phyloP scores from a whole-genome alignment of 2,329 filamentous ascomycete species.

The Colletotrichum destructivum region DNA sequence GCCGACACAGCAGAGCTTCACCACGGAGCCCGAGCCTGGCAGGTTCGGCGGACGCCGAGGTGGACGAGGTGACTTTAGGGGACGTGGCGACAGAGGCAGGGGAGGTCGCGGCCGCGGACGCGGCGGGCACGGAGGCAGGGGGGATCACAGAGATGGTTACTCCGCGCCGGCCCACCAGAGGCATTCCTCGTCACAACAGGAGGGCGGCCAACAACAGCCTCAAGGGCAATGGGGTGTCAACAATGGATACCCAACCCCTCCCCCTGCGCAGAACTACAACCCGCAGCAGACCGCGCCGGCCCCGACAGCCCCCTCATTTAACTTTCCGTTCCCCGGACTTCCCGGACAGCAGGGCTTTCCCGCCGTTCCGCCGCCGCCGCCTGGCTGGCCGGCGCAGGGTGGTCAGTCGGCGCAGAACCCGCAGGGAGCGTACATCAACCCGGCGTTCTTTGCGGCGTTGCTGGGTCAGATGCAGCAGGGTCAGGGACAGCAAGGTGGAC shows the following conservation, averaged over 20 bases:
- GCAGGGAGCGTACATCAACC: constrained; percentile 68
- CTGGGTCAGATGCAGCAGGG: constrained; percentile 61
- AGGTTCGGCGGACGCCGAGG: constrained; percentile 54
- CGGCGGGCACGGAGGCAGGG: constrained; percentile 55
- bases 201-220: constrained; percentile 44
- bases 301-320: constrained; percentile 53
- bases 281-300: constrained; percentile 45
- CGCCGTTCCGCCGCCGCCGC: constrained; percentile 60
- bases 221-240: constrained; percentile 53
- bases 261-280: constrained; percentile 47
- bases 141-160: constrained; percentile 57
- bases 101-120: constrained; percentile 54
- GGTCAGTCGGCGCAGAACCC: constrained; percentile 52
- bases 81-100: constrained; percentile 60
- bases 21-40: constrained; percentile 54
- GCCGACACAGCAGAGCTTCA: constrained; percentile 63
- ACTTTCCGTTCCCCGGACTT: constrained; percentile 62
- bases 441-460: constrained; percentile 68
- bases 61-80: constrained; percentile 62
- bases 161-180: constrained; percentile 55
- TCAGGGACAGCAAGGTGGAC: constrained; percentile 44
- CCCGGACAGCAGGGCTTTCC: constrained; percentile 53
- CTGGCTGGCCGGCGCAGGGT: constrained; percentile 53
- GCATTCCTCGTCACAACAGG: constrained; percentile 23
- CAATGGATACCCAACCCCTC: constrained; percentile 40